Evolutionary conservation across 495 filamentous ascomycete genomes (phyloP).

Genomic region (Podospora comata): DNA sequence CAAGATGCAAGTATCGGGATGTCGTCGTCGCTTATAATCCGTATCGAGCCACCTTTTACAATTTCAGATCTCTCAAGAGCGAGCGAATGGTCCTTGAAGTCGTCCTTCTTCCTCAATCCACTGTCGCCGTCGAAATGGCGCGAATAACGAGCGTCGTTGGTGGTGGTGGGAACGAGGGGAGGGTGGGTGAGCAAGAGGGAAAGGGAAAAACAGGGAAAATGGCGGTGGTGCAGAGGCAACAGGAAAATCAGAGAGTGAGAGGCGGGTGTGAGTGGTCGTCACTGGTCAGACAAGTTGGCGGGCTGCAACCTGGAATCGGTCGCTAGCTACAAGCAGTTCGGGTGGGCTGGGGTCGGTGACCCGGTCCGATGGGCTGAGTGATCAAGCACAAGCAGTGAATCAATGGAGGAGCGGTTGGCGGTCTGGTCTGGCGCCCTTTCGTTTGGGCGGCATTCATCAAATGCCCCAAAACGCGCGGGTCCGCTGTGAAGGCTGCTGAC

Average conservation of each 20-base stretch:
- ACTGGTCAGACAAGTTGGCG: neutral
- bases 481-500: neutral
- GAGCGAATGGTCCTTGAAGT: neutral
- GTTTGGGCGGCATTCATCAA: neutral
- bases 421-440: neutral
- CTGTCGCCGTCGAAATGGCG: constrained; percentile 1
- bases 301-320: constrained; percentile 2
- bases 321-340: neutral
- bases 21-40: neutral
- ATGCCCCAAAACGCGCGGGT: neutral
- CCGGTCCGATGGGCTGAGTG: constrained; percentile 5
- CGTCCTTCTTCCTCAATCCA: neutral
- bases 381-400: neutral
- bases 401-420: neutral
- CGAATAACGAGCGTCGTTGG: neutral
- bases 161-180: neutral
- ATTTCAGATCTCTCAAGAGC: neutral
- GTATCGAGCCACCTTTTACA: neutral
- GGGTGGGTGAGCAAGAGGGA: neutral
- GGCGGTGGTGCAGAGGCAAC: neutral
- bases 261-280: neutral
- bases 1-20: neutral
- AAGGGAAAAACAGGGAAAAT: constrained; percentile 1
- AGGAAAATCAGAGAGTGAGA: neutral
- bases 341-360: constrained; percentile 1